Percentiles rank a stretch among this genome's conserved stretches.
Evolutionary conservation across 2,329 filamentous ascomycete genomes (phyloP).

Genomic region (Penicillium sp.): DNA sequence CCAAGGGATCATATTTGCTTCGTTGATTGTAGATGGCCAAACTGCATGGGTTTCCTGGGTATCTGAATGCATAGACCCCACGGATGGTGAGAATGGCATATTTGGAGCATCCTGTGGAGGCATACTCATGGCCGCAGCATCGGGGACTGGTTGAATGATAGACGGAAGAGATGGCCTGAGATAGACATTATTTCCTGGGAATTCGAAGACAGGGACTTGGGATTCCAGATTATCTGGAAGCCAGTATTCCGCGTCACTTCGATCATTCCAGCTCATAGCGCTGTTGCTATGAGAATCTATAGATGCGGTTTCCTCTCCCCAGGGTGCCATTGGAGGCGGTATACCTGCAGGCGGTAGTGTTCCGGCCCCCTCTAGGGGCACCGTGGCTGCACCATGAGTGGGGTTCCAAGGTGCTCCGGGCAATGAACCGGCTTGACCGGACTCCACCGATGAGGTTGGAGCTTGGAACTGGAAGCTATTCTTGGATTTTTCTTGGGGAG

Average conservation of each 20-base stretch:
- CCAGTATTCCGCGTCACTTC: slow-evolving; percentile 29
- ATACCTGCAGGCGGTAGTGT: slow-evolving; percentile 15
- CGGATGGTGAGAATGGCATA: slow-evolving; percentile 17
- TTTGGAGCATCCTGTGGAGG: slow-evolving; percentile 14
- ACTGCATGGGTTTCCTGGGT: slow-evolving; percentile 21
- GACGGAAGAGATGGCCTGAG: slow-evolving; percentile 30
- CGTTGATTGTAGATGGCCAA: slow-evolving; percentile 35
- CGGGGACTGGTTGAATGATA: slow-evolving; percentile 23
- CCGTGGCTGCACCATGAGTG: slow-evolving; percentile 14
- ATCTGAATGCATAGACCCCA: slow-evolving; percentile 14
- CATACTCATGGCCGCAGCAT: slow-evolving; percentile 18
- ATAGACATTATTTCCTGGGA: slow-evolving; percentile 31
- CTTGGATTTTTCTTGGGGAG: slow-evolving; percentile 13
- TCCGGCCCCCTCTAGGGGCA: slow-evolving; percentile 17
- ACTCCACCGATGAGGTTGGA: slow-evolving; percentile 15
- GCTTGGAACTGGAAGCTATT: slow-evolving; percentile 21
- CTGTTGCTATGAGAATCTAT: slow-evolving; percentile 18
- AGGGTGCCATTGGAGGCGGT: slow-evolving; percentile 16
- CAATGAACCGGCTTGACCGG: slow-evolving; percentile 15
- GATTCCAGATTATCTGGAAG: slow-evolving; percentile 30
- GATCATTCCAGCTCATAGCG: slow-evolving; percentile 23
- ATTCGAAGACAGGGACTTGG: slow-evolving; percentile 28
- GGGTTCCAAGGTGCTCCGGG: slow-evolving; percentile 19
- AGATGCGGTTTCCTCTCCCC: slow-evolving; percentile 18
- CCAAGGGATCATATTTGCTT: slow-evolving; percentile 36